Evolutionary conservation across 495 filamentous ascomycete genomes (phyloP).

Genomic region (Entonaema liquescens): DNA sequence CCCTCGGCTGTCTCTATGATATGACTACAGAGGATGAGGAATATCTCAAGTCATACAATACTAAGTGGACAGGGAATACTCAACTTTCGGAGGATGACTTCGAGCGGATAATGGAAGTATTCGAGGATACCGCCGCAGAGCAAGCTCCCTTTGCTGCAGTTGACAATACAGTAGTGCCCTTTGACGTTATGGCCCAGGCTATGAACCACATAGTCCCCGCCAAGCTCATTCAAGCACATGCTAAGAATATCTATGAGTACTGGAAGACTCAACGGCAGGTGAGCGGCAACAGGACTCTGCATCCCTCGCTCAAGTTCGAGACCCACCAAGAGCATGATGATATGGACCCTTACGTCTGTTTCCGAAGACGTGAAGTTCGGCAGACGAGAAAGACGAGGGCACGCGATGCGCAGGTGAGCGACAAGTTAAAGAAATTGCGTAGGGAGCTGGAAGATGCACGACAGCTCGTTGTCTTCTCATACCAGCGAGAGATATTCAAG

Average conservation of each 20-base stretch:
- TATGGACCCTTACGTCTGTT: conserved; percentile 96
- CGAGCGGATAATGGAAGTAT: conserved; percentile 93
- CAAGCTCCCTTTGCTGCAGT: conserved; percentile 89
- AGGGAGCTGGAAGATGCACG: conserved; percentile 92
- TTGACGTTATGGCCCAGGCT: conserved; percentile 79
- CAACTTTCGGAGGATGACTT: conserved; percentile 89
- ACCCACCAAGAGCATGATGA: conserved; percentile 93
- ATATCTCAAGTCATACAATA: conserved; percentile 85
- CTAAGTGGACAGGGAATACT: conserved; percentile 67
- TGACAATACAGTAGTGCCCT: conserved; percentile 82
- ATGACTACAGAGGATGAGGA: conserved; percentile 89
- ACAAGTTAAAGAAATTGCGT: conserved; percentile 90
- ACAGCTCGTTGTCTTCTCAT: conserved; percentile 77
- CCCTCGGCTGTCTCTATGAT: conserved; percentile 84
- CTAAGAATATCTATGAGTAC: conserved; percentile 88
- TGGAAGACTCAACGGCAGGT: conserved; percentile 79
- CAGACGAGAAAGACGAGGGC: conserved; percentile 94
- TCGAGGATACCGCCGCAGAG: conserved; percentile 81
- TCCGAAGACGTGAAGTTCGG: conserved; percentile 93
- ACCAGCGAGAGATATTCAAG: conserved; percentile 79
- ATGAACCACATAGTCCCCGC: conserved; percentile 62
- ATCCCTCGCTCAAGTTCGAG: conserved; percentile 88
- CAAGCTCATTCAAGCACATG: conserved; percentile 73
- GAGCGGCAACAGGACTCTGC: conserved; percentile 71
- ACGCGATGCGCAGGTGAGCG: conserved; percentile 89